A percentile compares a stretch with the other conserved stretches of the same genome.
phyloP scores from a whole-genome alignment of 768 basidiomycete species.

The Zangia roseola region DNA sequence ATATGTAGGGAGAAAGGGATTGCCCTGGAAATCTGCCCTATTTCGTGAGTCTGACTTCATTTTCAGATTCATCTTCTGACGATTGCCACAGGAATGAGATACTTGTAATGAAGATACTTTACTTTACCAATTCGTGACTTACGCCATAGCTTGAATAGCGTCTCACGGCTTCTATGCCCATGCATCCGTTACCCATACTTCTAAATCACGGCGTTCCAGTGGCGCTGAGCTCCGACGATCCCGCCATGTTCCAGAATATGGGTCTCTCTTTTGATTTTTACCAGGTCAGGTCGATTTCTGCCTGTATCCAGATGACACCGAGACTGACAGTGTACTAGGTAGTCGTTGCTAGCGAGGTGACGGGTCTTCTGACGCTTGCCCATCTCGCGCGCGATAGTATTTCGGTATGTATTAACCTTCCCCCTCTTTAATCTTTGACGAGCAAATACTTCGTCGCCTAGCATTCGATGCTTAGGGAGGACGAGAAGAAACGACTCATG shows the following conservation, averaged over 20 bases:
- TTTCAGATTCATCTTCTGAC: not conserved
- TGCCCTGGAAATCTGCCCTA: slow-evolving; percentile 74
- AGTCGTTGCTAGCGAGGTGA: slow-evolving; percentile 65
- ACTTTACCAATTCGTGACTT: not conserved
- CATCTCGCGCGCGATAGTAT: slow-evolving; percentile 73
- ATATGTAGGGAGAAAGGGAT: slow-evolving; percentile 63
- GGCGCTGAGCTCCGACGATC: slow-evolving; percentile 72
- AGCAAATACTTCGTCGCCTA: slow-evolving; percentile 20
- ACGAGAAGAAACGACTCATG: slow-evolving; percentile 46
- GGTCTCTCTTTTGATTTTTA: slow-evolving; percentile 78
- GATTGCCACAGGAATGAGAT: slow-evolving; percentile 62
- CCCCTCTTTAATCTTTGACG: not conserved
- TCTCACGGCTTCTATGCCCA: slow-evolving; percentile 75
- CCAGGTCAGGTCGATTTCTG: slow-evolving; percentile 45
- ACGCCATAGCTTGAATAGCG: slow-evolving; percentile 40
- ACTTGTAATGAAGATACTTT: slow-evolving; percentile 42
- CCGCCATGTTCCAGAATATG: slow-evolving; percentile 74
- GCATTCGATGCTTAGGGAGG: slow-evolving; percentile 50
- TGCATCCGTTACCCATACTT: slow-evolving; percentile 72
- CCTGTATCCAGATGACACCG: not conserved
- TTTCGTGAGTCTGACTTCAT: slow-evolving; percentile 54
- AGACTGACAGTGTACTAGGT: slow-evolving; percentile 39
- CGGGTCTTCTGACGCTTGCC: slow-evolving; percentile 60
- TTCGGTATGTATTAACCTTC: slow-evolving; percentile 25
- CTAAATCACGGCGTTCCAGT: slow-evolving; percentile 74